phyloP scores from a whole-genome alignment of 73 alveolate species.

The Tetrahymena thermophila region DNA sequence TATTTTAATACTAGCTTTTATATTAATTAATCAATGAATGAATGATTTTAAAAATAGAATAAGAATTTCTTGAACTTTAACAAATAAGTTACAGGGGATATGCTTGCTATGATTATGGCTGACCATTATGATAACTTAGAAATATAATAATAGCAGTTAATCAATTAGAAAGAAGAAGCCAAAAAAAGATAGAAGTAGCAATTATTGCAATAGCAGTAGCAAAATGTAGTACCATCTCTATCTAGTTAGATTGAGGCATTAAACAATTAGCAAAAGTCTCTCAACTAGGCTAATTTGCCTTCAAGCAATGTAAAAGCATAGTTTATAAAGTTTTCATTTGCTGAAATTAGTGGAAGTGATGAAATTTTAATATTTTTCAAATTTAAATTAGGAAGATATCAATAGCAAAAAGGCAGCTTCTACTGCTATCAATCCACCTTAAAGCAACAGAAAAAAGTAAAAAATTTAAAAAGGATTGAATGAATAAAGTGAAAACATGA shows the following conservation, averaged over 20 bases:
- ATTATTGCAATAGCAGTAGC: background rate
- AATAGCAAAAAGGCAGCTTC: background rate
- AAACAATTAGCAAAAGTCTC: background rate
- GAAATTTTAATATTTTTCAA: background rate
- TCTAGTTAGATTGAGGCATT: background rate
- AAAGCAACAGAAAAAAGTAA: background rate
- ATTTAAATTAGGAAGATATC: background rate
- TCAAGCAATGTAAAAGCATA: background rate
- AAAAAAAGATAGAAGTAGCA: background rate
- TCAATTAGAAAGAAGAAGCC: background rate
- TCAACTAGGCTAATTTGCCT: background rate
- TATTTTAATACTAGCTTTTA: background rate
- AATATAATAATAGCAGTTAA: background rate
- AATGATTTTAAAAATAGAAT: background rate
- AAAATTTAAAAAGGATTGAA: background rate
- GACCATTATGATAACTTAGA: background rate
- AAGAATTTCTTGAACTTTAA: background rate
- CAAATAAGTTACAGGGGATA: background rate
- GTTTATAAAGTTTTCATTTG: background rate
- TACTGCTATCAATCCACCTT: background rate
- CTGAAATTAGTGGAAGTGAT: background rate
- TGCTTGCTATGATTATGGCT: background rate
- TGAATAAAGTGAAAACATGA: background rate
- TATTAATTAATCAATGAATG: background rate
- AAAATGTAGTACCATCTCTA: background rate